phyloP scores from a whole-genome alignment of 2,329 filamentous ascomycete genomes.

The Metarhizium brunneum region DNA sequence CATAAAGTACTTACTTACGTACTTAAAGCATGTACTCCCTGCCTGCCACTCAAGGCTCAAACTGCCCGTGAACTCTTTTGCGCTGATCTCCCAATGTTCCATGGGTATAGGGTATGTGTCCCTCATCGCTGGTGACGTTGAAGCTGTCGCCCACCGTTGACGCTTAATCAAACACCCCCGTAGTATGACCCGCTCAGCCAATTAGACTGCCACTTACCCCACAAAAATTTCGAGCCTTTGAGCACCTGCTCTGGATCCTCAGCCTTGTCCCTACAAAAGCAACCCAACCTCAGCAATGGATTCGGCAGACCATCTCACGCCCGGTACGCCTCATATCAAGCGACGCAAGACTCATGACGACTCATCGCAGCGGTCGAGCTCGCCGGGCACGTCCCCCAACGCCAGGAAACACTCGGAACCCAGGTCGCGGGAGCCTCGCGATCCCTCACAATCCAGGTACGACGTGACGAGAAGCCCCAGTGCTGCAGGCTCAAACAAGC shows the following conservation, averaged over 20 bases:
- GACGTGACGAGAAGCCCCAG: slow-evolving; percentile 10
- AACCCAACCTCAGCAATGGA: slow-evolving; percentile 16
- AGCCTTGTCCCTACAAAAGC: slow-evolving; percentile 7
- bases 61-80: no score
- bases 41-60: no score
- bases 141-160: no score
- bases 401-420: background rate
- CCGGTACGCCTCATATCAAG: slow-evolving; percentile 20
- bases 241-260: slow-evolving; percentile 1
- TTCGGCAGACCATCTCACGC: slow-evolving; percentile 16
- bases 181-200: background rate
- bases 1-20: no score
- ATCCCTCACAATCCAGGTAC: background rate
- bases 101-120: background rate
- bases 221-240: slow-evolving; percentile 7
- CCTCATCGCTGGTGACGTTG: no score
- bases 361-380: slow-evolving; percentile 17
- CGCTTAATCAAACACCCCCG: no score
- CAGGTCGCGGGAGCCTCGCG: background rate
- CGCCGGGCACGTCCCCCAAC: slow-evolving; percentile 10
- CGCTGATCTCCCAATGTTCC: no score
- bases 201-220: slow-evolving; percentile 1
- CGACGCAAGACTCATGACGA: slow-evolving; percentile 23
- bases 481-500: slow-evolving; percentile 14
- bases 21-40: no score